phyloP scores from a whole-genome alignment of 345 rosid genomes.

The Salix dunnii region DNA sequence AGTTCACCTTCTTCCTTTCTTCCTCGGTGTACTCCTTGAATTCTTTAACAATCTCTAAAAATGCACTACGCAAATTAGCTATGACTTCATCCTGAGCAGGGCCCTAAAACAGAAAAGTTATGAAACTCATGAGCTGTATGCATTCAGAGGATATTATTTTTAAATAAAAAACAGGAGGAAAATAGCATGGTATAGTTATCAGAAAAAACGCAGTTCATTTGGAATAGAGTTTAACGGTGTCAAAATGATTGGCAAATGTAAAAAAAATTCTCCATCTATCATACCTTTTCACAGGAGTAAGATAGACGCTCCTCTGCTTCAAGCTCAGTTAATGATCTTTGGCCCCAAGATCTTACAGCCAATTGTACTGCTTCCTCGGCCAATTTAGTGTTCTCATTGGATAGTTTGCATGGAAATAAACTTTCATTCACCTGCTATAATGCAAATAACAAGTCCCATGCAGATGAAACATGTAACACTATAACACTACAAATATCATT shows the following conservation, averaged over 20 bases:
- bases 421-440: slow-evolving; percentile 69
- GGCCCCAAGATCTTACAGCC: slow-evolving; percentile 84
- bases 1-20: slow-evolving; percentile 75
- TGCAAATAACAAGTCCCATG: slow-evolving; percentile 9
- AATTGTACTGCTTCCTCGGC: slow-evolving; percentile 84
- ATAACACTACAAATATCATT: neutral
- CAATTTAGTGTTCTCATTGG: slow-evolving; percentile 56
- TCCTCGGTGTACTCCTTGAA: slow-evolving; percentile 77
- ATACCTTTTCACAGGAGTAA: slow-evolving; percentile 94
- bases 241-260: slow-evolving; percentile 4
- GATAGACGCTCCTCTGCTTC: slow-evolving; percentile 95
- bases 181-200: neutral
- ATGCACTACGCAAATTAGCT: slow-evolving; percentile 70
- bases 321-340: slow-evolving; percentile 76
- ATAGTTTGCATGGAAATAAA: slow-evolving; percentile 79
- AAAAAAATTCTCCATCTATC: neutral
- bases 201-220: neutral
- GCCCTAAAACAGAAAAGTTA: slow-evolving; percentile 43
- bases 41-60: slow-evolving; percentile 67
- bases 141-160: neutral
- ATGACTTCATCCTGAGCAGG: slow-evolving; percentile 91
- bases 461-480: neutral
- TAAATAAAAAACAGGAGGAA: neutral
- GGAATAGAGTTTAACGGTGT: neutral
- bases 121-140: neutral